Evolutionary conservation across 2,329 filamentous ascomycete genomes (phyloP).

Genomic region (Aureobasidium musti): DNA sequence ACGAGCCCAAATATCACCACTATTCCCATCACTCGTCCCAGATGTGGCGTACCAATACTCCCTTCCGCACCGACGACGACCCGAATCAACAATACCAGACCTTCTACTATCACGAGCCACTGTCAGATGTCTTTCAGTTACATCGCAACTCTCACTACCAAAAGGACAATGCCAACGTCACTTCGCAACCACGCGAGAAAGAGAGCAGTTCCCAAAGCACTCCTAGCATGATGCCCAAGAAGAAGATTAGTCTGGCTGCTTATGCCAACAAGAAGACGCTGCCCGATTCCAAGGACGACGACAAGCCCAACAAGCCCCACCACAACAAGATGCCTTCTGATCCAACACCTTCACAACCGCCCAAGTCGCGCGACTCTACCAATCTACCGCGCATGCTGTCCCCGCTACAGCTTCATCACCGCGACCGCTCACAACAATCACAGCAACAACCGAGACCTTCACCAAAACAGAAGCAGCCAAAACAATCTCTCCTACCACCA

Average conservation of each 20-base stretch:
- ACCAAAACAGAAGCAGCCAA: background rate
- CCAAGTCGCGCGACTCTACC: conserved; percentile 18
- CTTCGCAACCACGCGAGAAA: background rate
- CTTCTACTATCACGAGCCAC: conserved; percentile 60
- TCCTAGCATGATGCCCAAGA: conserved; percentile 53
- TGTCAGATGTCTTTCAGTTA: conserved; percentile 35
- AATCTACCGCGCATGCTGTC: conserved; percentile 30
- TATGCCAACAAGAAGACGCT: conserved; percentile 60
- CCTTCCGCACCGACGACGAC: conserved; percentile 59
- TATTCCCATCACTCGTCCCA: conserved; percentile 45
- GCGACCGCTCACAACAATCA: conserved; percentile 9
- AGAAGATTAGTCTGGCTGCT: conserved; percentile 63
- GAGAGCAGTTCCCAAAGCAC: conserved; percentile 44
- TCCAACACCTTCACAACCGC: conserved; percentile 12
- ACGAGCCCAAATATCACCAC: conserved; percentile 48
- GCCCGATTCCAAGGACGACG: conserved; percentile 55
- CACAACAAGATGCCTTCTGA: background rate
- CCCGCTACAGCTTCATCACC: conserved; percentile 15
- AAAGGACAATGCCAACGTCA: conserved; percentile 45
- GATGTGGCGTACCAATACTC: conserved; percentile 51
- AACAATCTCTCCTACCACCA: conserved; percentile 42
- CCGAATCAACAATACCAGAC: conserved; percentile 62
- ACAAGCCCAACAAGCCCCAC: conserved; percentile 48
- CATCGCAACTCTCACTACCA: conserved; percentile 34
- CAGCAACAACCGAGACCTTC: conserved; percentile 17